Conservation (phyloP, 202 grass and related monocot species). For the Zizania palustris region DNA sequence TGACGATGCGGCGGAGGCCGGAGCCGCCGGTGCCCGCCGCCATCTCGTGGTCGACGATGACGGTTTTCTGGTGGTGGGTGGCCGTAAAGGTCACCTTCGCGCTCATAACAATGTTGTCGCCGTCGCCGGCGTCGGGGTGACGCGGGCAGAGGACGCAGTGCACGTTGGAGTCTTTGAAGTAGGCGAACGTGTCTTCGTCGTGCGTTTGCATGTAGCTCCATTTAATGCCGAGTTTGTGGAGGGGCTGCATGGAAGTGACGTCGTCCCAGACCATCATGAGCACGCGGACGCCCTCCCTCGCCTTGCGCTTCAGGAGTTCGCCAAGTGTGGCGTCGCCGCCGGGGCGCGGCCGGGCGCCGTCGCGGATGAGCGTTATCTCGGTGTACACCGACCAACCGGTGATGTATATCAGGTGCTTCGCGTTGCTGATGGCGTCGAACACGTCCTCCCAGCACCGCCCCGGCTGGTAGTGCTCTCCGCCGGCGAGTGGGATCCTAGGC, state of each 20-base stretch:
- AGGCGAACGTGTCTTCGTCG: conserved; percentile 68
- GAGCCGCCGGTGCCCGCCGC: conserved; percentile 40
- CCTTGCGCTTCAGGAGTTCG: conserved; percentile 92
- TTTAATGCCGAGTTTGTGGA: conserved; percentile 46
- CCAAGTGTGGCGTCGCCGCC: conserved; percentile 72
- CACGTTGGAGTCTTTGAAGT: conserved; percentile 64
- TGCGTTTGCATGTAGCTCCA: conserved; percentile 76
- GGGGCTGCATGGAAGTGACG: conserved; percentile 66
- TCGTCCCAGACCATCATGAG: conserved; percentile 98
- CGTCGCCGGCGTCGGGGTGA: conserved; percentile 63
- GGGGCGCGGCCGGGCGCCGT: conserved; percentile 50
- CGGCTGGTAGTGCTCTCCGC: conserved; percentile 57
- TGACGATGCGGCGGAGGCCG: conserved; percentile 65
- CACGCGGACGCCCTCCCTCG: conserved; percentile 74
- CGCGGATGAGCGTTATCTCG: conserved; percentile 71
- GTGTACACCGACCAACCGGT: conserved; percentile 94
- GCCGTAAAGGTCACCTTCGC: conserved; percentile 61
- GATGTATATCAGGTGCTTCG: conserved; percentile 84
- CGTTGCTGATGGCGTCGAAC: conserved; percentile 81
- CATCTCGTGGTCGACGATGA: conserved; percentile 90
- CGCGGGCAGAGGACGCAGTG: conserved; percentile 82
- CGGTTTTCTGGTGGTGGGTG: conserved; percentile 94
- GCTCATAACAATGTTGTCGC: conserved; percentile 66
- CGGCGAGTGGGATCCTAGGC: conserved; percentile 76
- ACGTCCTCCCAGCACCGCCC: conserved; percentile 92